These are phyloP conservation scores for Colletotrichum musae DNA, from an alignment of 2,329 filamentous ascomycete genomes.

Conservation along the genomic window DNA sequence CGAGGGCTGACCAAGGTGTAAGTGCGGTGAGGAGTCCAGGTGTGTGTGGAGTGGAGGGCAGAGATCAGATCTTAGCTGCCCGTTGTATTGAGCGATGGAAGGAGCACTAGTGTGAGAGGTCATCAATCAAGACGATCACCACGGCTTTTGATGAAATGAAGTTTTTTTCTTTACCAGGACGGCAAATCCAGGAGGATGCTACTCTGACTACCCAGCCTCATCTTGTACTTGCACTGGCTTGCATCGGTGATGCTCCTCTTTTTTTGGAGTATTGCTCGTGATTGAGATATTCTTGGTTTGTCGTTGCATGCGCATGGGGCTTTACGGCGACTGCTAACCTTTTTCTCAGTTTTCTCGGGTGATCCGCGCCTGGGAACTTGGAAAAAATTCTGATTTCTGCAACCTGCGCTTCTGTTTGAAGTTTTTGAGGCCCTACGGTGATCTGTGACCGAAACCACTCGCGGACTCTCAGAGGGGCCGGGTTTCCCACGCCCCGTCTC, in stretches of 20 bases:
- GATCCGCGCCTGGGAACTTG: not conserved
- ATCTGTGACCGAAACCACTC: not conserved
- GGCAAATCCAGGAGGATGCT: not conserved
- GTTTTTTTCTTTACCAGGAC: too few species aligned
- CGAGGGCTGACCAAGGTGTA: slow-evolving; percentile 35
- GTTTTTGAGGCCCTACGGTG: too few species aligned
- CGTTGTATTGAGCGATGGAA: slow-evolving; percentile 6
- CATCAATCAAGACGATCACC: slow-evolving; percentile 9
- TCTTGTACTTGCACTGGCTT: too few species aligned
- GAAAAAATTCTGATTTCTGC: not conserved
- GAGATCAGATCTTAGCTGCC: slow-evolving; percentile 31
- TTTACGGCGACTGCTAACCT: not conserved
- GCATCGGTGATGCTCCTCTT: not conserved
- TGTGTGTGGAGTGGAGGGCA: slow-evolving; percentile 28
- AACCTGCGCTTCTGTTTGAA: not conserved
- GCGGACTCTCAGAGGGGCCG: too few species aligned
- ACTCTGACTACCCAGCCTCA: slow-evolving; percentile 1
- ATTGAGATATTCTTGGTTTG: slow-evolving; percentile 9
- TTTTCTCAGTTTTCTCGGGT: not conserved
- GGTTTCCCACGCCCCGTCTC: too few species aligned
- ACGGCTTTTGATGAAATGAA: too few species aligned
- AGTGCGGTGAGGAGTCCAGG: slow-evolving; percentile 16
- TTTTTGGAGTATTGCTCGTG: not conserved
- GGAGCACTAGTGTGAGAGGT: slow-evolving; percentile 2
- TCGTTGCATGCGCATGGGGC: slow-evolving; percentile 12